Base-by-base conservation (phyloP, 2,329 filamentous ascomycete genomes). In the Xylariaceae sp. region DNA sequence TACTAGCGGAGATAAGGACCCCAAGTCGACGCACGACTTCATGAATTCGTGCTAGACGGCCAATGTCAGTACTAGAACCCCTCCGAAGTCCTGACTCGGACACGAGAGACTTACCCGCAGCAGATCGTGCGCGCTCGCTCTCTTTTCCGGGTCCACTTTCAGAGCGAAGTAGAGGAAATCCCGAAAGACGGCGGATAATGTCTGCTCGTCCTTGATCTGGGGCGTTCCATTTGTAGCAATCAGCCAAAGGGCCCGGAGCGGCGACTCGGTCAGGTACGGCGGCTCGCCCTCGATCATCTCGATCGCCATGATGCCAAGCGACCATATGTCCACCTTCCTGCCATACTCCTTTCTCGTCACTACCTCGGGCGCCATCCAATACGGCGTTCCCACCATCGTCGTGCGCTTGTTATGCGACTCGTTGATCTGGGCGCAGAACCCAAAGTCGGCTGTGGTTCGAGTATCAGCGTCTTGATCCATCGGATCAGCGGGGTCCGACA, bases 261-360 rank as follows among this genome's bases (percentile, higher is more conserved):
- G 92, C 23, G 87, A 93, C 59, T 98, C 92, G 24, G 89, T 96
- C 38, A 98, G 70, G 57, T 96, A 98, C 16, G 92, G 92, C 10
- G 92, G 92, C 59, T 96, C 92, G 57, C 90, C 92, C 64, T 96
- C 92, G 45, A 98, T 94, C 92, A 98, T 98, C 62, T 98, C 92
- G 52, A 98, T 96, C 6, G 92, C 88, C 92, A 98, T 96, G 64
- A 98, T 98, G 38, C 92, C 92, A 28, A 98, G 68, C 38, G 86
- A 94, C 92, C 92, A 98, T 48, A 98, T 95, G 55, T 98, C 92
- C 35, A 98, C 90, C 62, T 96, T 98, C 43, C 90, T 83, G 46
- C 92, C 92, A 61, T 98, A 98, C 63, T 96, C 92, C 60, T 96
- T 96, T 26, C 89, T 74, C 5, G 88, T 96, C 18, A 98, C 92